Conservation (phyloP, 805 yeast genomes). For the Candida nonsorbophila region DNA sequence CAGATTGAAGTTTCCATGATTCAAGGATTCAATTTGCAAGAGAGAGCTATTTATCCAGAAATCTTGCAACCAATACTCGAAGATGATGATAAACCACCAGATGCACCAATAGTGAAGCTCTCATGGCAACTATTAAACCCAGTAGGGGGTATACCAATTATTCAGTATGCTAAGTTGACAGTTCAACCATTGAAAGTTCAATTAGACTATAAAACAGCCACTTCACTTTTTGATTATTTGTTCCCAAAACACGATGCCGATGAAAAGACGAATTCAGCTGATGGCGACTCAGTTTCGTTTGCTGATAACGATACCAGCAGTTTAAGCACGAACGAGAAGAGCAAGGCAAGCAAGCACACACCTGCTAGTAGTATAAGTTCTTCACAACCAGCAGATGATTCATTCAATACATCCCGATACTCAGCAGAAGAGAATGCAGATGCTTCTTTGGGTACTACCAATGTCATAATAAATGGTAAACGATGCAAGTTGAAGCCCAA, state of each 20-base stretch:
- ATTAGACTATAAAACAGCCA: slow-evolving; percentile 67
- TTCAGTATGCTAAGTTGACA: slow-evolving; percentile 56
- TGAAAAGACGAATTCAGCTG: slow-evolving; percentile 1
- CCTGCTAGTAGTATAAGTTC: no score
- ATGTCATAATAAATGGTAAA: slow-evolving; percentile 1
- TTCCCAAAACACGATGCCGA: slow-evolving; percentile 49
- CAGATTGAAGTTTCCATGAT: slow-evolving; percentile 53
- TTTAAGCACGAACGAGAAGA: no score
- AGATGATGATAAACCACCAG: slow-evolving; percentile 10
- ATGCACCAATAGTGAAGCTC: slow-evolving; percentile 21
- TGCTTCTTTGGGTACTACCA: slow-evolving; percentile 1
- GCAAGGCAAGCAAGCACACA: no score
- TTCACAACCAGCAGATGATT: no score
- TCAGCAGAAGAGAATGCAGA: background rate
- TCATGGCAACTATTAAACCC: slow-evolving; percentile 80
- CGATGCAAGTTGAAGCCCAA: background rate
- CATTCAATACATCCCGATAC: no score
- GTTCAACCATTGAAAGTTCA: slow-evolving; percentile 67
- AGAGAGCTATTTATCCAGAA: slow-evolving; percentile 60
- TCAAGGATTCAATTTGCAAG: slow-evolving; percentile 63
- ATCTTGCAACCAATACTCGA: slow-evolving; percentile 48
- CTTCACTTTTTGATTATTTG: slow-evolving; percentile 58
- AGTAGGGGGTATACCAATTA: slow-evolving; percentile 86
- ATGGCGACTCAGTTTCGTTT: no score
- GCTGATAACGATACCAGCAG: no score